phyloP scores from a whole-genome alignment of 2,329 filamentous ascomycete species.

The Camptophora hylomeconis region DNA sequence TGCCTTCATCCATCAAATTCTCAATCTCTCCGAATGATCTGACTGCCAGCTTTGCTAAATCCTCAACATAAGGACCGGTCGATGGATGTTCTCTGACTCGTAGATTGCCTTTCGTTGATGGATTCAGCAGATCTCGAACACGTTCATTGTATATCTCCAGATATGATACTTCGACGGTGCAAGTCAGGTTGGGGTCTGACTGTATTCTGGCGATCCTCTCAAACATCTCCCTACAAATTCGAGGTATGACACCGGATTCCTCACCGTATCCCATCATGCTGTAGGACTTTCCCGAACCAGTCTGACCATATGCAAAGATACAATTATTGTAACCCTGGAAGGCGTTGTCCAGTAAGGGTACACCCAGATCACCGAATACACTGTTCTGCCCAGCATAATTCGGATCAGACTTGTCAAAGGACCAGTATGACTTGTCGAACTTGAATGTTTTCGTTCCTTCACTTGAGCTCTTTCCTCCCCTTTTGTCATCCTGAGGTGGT shows the following conservation, averaged over 20 bases:
- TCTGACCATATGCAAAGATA: conserved; percentile 98
- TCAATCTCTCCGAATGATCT: conserved; percentile 92
- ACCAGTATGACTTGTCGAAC: conserved; percentile 97
- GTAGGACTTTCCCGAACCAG: conserved; percentile 95
- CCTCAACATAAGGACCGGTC: conserved; percentile 94
- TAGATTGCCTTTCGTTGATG: conserved; percentile 86
- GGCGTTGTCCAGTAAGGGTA: conserved; percentile 88
- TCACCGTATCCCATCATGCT: conserved; percentile 99
- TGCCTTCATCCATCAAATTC: conserved; percentile 96
- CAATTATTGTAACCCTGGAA: conserved; percentile 99
- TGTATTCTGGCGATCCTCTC: conserved; percentile 60
- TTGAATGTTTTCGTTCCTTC: conserved; percentile 73
- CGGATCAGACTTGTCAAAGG: conserved; percentile 68
- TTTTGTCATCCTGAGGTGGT: conserved; percentile 52
- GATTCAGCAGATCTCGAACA: conserved; percentile 89
- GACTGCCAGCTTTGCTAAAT: conserved; percentile 88
- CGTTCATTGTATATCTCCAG: conserved; percentile 98
- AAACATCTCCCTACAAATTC: conserved; percentile 97
- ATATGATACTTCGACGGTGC: conserved; percentile 95
- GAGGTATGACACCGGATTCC: conserved; percentile 88
- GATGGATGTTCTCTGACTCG: conserved; percentile 97
- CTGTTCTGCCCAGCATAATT: conserved; percentile 85
- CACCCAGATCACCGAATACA: conserved; percentile 76
- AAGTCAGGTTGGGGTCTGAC: conserved; percentile 60
- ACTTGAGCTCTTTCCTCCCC: conserved; percentile 48